Percentiles rank a stretch among this genome's conserved stretches.
Evolutionary conservation across 1,284 basidiomycete genomes (phyloP).

Genomic region (Bjerkandera adusta): DNA sequence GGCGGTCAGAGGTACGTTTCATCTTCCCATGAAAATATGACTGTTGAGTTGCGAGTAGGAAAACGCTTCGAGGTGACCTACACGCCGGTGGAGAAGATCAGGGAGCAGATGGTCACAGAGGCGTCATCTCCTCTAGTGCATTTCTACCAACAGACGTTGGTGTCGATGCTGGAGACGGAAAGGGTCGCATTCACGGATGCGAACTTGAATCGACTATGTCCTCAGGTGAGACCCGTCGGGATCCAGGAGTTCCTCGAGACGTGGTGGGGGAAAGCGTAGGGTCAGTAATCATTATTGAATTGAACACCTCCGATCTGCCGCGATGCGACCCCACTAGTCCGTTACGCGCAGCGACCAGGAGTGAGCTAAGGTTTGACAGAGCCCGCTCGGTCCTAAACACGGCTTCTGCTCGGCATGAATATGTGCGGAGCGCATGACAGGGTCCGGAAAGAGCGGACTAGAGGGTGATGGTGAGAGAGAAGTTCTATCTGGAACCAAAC

Average conservation of each 20-base stretch:
- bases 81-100: constrained; percentile 1
- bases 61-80: constrained; percentile 5
- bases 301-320: too few relatives aligned
- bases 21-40: neutral
- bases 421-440: too few relatives aligned
- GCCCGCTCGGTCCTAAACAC: too few relatives aligned
- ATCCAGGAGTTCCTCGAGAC: constrained; percentile 5
- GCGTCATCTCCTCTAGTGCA: neutral
- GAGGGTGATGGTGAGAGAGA: too few relatives aligned
- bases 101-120: constrained; percentile 1
- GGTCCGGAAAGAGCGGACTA: too few relatives aligned
- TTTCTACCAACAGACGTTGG: neutral
- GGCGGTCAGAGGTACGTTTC: constrained; percentile 1
- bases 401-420: too few relatives aligned
- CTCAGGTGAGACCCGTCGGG: constrained; percentile 4
- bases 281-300: too few relatives aligned
- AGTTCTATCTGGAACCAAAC: too few relatives aligned
- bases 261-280: constrained; percentile 6
- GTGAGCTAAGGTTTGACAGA: too few relatives aligned
- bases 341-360: too few relatives aligned
- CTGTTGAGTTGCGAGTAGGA: neutral
- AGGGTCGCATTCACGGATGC: neutral
- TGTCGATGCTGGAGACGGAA: neutral
- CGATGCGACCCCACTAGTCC: too few relatives aligned
- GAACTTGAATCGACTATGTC: constrained; percentile 7